phyloP scores from a whole-genome alignment of 495 filamentous ascomycete genomes.

The Hyaloscypha finlandica region DNA sequence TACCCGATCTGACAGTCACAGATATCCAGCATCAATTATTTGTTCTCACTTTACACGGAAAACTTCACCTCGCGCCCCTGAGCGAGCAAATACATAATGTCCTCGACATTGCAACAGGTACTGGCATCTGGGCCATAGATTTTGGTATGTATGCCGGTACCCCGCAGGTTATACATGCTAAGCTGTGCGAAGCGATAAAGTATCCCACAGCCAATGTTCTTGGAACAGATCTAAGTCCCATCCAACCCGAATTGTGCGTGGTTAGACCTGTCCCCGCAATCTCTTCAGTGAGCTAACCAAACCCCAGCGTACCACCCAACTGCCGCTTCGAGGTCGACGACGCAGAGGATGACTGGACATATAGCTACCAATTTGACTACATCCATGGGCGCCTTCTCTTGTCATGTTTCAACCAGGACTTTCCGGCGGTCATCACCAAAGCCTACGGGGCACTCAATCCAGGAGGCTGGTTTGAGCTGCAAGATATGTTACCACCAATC shows the following conservation, averaged over 20 bases:
- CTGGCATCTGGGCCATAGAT: slow-evolving; percentile 58
- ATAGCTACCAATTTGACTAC: slow-evolving; percentile 46
- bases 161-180: background rate
- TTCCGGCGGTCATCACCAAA: slow-evolving; percentile 5
- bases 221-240: slow-evolving; percentile 47
- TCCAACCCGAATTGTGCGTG: slow-evolving; percentile 34
- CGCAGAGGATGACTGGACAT: slow-evolving; percentile 51
- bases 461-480: slow-evolving; percentile 50
- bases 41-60: slow-evolving; percentile 46
- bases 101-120: slow-evolving; percentile 60
- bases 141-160: slow-evolving; percentile 14
- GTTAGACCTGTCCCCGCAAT: too few relatives aligned
- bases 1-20: background rate
- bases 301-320: slow-evolving; percentile 46
- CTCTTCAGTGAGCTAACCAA: background rate
- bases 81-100: slow-evolving; percentile 37
- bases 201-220: slow-evolving; percentile 36
- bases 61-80: slow-evolving; percentile 45
- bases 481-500: slow-evolving; percentile 41
- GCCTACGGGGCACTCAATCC: slow-evolving; percentile 35
- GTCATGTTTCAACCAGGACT: slow-evolving; percentile 42
- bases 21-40: slow-evolving; percentile 52
- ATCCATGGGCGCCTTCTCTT: slow-evolving; percentile 48
- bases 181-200: background rate
- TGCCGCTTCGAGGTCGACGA: slow-evolving; percentile 51